A percentile compares a stretch with the other conserved stretches of the same genome.
Evolutionary conservation across 1,139 yeast species (phyloP).

Genomic region (Arxiozyma bovina): DNA sequence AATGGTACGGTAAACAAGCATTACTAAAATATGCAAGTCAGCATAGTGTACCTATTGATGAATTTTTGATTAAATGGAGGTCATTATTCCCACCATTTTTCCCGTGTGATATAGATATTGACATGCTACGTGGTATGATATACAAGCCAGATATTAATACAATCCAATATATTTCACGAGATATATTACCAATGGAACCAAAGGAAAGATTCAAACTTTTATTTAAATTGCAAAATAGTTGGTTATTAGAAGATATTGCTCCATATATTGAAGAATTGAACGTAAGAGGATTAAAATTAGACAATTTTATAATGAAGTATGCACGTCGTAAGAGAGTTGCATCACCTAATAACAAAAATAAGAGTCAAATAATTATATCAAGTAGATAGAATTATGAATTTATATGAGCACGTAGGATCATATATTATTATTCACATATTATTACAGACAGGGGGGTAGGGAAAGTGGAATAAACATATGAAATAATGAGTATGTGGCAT

Average conservation of each 20-base stretch:
- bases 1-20: conserved; percentile 54
- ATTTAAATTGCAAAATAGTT: conserved; percentile 49
- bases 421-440: no score
- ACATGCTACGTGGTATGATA: conserved; percentile 46
- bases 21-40: conserved; percentile 34
- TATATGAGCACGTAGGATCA: no score
- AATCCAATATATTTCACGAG: conserved; percentile 46
- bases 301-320: conserved; percentile 63
- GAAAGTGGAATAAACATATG: no score
- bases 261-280: conserved; percentile 60
- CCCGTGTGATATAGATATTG: conserved; percentile 47
- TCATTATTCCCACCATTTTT: conserved; percentile 57
- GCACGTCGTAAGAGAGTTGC: conserved; percentile 52
- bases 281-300: conserved; percentile 50
- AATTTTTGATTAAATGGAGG: conserved; percentile 56
- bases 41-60: conserved; percentile 34
- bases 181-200: conserved; percentile 43
- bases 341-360: conserved; percentile 1
- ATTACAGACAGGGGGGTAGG: no score
- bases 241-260: conserved; percentile 65
- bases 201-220: conserved; percentile 50
- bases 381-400: conserved; percentile 5
- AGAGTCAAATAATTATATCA: conserved; percentile 7
- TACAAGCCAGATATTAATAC: conserved; percentile 38
- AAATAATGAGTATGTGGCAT: no score